Percentiles rank a stretch among this genome's conserved stretches.
These are phyloP conservation scores for Linnemannia schmuckeri DNA, from an alignment of 192 early-diverging fungal species.

Conservation along the genomic window DNA sequence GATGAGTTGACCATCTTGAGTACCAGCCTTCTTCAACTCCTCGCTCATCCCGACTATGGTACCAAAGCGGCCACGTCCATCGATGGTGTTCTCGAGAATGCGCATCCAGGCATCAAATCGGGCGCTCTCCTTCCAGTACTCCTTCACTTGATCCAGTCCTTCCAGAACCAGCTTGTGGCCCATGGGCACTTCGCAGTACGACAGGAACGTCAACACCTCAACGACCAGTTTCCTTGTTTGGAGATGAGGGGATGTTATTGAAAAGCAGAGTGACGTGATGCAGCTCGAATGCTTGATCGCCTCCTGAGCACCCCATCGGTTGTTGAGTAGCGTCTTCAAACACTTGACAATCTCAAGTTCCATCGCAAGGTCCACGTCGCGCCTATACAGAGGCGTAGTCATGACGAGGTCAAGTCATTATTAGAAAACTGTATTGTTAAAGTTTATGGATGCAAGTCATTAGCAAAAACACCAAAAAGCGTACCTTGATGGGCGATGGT, in stretches of 20 bases:
- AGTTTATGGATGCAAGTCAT: background rate
- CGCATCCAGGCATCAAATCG: constrained; percentile 86
- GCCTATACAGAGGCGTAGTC: constrained; percentile 52
- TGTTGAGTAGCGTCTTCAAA: constrained; percentile 83
- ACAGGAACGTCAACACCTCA: constrained; percentile 83
- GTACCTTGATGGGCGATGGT: constrained; percentile 62
- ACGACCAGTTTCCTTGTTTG: constrained; percentile 79
- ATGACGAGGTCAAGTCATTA: background rate
- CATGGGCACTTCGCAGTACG: constrained; percentile 79
- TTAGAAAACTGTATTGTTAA: background rate
- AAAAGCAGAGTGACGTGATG: constrained; percentile 77
- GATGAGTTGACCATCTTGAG: constrained; percentile 77
- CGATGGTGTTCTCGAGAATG: constrained; percentile 79
- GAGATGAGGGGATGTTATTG: constrained; percentile 80
- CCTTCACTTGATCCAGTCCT: constrained; percentile 80
- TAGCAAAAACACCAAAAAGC: background rate
- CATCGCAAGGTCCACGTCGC: constrained; percentile 81
- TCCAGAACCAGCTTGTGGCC: constrained; percentile 83
- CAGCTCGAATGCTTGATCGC: constrained; percentile 77
- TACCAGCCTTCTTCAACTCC: constrained; percentile 74
- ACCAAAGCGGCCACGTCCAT: constrained; percentile 84
- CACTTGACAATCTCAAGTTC: constrained; percentile 86
- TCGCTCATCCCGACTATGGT: constrained; percentile 82
- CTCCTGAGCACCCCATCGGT: constrained; percentile 81
- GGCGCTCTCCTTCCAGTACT: constrained; percentile 72